A percentile compares a stretch with the other conserved stretches of the same genome.
Conservation (phyloP, 768 basidiomycete genomes). For the Russula sp. region DNA sequence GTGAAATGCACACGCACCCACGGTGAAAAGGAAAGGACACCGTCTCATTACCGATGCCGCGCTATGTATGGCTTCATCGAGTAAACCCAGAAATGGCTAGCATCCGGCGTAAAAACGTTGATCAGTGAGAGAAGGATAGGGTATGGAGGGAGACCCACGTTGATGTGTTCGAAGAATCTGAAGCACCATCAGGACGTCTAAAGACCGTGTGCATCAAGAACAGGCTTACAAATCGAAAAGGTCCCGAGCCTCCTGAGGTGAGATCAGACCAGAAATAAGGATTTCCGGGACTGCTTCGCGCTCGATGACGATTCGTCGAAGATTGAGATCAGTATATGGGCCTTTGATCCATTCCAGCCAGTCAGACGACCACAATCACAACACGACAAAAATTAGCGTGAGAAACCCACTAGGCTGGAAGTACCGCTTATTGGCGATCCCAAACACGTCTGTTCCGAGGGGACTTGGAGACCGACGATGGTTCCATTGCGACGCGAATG, state of each 20-base stretch:
- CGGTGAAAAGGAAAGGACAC: slow-evolving; percentile 53
- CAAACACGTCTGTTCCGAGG: not conserved
- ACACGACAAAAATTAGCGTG: not conserved
- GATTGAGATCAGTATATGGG: slow-evolving; percentile 26
- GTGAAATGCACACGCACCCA: slow-evolving; percentile 37
- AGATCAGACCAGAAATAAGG: slow-evolving; percentile 28
- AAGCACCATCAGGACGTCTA: slow-evolving; percentile 1
- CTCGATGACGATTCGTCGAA: slow-evolving; percentile 30
- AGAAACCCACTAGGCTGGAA: slow-evolving; percentile 17
- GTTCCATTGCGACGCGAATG: slow-evolving; percentile 11
- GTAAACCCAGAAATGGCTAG: slow-evolving; percentile 50
- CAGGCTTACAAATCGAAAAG: slow-evolving; percentile 28
- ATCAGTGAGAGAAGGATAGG: slow-evolving; percentile 12
- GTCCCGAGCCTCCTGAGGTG: slow-evolving; percentile 26
- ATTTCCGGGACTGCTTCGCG: slow-evolving; percentile 29
- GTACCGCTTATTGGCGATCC: slow-evolving; percentile 19
- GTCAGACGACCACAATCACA: not conserved
- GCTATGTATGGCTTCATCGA: slow-evolving; percentile 51
- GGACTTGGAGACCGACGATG: not conserved
- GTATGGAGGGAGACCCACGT: slow-evolving; percentile 32
- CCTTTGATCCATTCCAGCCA: slow-evolving; percentile 17
- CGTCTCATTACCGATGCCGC: slow-evolving; percentile 45
- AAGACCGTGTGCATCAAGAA: not conserved
- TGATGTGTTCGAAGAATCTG: slow-evolving; percentile 48
- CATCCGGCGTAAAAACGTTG: not conserved